Percentiles rank a stretch among this genome's conserved stretches.
Conservation (phyloP, 2,329 filamentous ascomycete genomes). For the Ceratocystis eucalypticola region DNA sequence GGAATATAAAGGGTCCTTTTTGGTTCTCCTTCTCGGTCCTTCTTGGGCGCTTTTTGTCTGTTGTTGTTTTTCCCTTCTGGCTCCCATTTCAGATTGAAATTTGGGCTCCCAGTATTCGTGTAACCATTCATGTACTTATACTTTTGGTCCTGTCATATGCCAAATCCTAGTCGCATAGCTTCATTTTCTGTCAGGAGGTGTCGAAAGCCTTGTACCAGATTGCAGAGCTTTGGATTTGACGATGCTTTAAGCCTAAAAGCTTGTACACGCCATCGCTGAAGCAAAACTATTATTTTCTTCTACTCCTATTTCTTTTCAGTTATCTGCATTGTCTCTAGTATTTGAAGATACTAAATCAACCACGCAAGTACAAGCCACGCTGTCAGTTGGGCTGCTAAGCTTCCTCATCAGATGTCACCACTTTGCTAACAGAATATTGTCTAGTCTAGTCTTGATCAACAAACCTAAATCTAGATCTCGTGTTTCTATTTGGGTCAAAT, state of each 20-base stretch:
- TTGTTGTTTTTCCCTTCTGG: too few species aligned
- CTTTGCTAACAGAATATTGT: not conserved
- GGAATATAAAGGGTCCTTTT: too few species aligned
- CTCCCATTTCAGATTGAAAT: too few species aligned
- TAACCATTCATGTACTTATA: not conserved
- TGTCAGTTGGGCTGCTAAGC: not conserved
- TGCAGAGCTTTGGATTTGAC: not conserved
- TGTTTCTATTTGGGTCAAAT: not conserved
- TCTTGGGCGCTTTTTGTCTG: too few species aligned
- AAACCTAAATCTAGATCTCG: not conserved
- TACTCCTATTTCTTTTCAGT: not conserved
- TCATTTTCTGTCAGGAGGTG: not conserved
- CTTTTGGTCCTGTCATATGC: slow-evolving; percentile 5
- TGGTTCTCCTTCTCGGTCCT: too few species aligned
- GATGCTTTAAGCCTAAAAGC: not conserved
- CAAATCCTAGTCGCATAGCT: slow-evolving; percentile 5
- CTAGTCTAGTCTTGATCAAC: not conserved
- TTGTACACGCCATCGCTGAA: not conserved
- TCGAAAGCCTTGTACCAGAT: slow-evolving; percentile 3
- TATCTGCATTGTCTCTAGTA: not conserved
- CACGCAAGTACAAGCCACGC: not conserved
- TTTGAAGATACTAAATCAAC: not conserved
- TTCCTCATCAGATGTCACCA: not conserved
- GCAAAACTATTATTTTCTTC: not conserved
- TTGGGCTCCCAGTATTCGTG: not conserved